Conservation (phyloP, 345 rosid species). For the Eucalyptus curtisii region DNA sequence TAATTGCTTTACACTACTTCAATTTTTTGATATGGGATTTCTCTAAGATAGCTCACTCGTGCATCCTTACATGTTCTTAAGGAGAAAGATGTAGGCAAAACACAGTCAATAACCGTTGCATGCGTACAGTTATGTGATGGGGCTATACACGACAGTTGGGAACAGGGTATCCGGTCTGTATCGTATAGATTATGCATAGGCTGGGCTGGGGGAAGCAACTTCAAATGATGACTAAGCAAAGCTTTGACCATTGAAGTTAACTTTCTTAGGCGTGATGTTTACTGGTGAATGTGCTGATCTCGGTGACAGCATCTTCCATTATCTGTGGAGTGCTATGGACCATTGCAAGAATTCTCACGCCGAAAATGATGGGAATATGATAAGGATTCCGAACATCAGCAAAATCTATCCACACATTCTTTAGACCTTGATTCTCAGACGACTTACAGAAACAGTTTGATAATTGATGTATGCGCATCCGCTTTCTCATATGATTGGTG, state of each 20-base stretch:
- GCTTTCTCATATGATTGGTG: not conserved
- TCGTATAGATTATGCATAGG: not conserved
- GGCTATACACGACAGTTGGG: not conserved
- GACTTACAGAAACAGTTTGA: not conserved
- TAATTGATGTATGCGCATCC: not conserved
- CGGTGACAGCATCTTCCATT: not conserved
- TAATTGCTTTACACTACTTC: not conserved
- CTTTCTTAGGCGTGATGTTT: not conserved
- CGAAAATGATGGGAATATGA: not conserved
- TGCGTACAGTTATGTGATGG: not conserved
- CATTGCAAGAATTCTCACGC: not conserved
- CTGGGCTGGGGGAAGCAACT: not conserved
- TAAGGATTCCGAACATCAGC: not conserved
- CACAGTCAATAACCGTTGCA: not conserved
- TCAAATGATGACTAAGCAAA: not conserved
- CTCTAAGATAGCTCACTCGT: not conserved
- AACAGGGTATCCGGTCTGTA: not conserved
- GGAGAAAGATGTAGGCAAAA: not conserved
- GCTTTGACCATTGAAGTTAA: not conserved
- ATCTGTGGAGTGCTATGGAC: not conserved
- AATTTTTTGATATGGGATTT: not conserved
- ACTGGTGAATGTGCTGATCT: not conserved
- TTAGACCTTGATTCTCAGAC: not conserved
- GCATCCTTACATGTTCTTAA: not conserved
- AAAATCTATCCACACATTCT: not conserved